Base-by-base conservation (phyloP, 176 grass and related monocot species). In the Zoysia japonica region DNA sequence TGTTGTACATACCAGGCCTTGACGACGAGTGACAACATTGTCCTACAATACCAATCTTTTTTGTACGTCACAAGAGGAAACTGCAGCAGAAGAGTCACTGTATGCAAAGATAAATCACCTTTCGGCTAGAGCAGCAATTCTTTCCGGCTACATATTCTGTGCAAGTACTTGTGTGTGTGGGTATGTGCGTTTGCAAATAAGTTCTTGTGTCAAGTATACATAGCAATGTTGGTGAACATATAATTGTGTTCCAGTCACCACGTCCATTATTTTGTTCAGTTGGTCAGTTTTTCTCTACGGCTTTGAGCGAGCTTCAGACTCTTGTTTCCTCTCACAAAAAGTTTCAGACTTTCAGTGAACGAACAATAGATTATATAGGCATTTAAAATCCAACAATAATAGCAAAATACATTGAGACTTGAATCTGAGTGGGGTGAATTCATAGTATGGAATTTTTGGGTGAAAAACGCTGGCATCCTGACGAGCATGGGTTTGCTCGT, bases 1-100 rank as follows among this genome's bases (percentile, higher is more conserved):
- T 98, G 55, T 48, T 90, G 80, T 98, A 89, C 17, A 70, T 98
- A 87, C 95, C 95, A n/a, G 92, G 90, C 47, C 89, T 94, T 44
- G 95, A 94, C 59, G 95, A 97, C 5, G 89, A 98, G 88, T 98
- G 68, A 94, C 79, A 55, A 2, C 11, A 61, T 75, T 65, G 14
- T 47, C 3, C n/a, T 9, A 39, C 54, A 53, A 45, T 20, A 17
- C 10, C 3, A 11, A 47, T 19, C 43, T 19, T 85, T 76, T 51
- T 70, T 78, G 9, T 73, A 70, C 40, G 35, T 9, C 65, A 2
- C 15, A 76, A 48, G 62, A 76, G 59, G 74, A 60, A 59, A 7
- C 17, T 60, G 60, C 82, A 45, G 56, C 7, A 5, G 61, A 62
- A 19, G 19, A 59, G 49, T 65, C 63, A 71, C 38, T 17, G 47